Conservation (phyloP, 176 grass and related monocot species). For the Poa pratensis region DNA sequence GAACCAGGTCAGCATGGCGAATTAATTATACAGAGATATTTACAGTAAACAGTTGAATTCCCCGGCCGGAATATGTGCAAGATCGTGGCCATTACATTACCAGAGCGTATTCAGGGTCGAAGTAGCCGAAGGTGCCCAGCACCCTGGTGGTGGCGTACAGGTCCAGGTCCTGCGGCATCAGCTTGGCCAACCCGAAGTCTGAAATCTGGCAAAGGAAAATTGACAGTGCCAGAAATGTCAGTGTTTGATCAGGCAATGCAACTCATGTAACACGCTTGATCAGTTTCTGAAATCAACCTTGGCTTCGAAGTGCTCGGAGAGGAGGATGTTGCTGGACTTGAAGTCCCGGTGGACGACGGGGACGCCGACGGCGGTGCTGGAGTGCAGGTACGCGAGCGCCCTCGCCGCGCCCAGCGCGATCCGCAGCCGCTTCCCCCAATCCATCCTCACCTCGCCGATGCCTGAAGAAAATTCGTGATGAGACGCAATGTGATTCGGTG, state of each 20-base stretch:
- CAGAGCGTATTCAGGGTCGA: slow-evolving; percentile 95
- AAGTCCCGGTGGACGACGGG: slow-evolving; percentile 97
- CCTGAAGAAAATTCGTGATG: slow-evolving; percentile 25
- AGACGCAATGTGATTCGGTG: not conserved
- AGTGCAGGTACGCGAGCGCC: slow-evolving; percentile 91
- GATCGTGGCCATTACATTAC: slow-evolving; percentile 36
- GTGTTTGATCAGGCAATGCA: slow-evolving; percentile 8
- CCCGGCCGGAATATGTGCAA: not conserved
- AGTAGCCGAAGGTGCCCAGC: slow-evolving; percentile 98
- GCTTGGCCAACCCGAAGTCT: slow-evolving; percentile 90
- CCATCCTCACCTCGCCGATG: slow-evolving; percentile 75
- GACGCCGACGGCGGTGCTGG: slow-evolving; percentile 73
- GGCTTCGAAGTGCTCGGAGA: slow-evolving; percentile 70
- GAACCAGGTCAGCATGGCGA: not conserved
- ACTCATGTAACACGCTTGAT: not conserved
- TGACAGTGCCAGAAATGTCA: not conserved
- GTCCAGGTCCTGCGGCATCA: slow-evolving; percentile 91
- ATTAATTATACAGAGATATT: not conserved
- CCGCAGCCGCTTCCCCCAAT: slow-evolving; percentile 75
- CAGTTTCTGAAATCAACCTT: slow-evolving; percentile 52
- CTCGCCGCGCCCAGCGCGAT: slow-evolving; percentile 89
- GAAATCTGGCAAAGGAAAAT: slow-evolving; percentile 65
- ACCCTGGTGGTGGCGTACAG: slow-evolving; percentile 80
- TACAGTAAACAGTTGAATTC: not conserved
- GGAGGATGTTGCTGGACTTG: slow-evolving; percentile 97